Evolutionary conservation across 345 rosid genomes (phyloP), one percentile per base, ranked within the genome.

Genomic region (Populus alba): DNA sequence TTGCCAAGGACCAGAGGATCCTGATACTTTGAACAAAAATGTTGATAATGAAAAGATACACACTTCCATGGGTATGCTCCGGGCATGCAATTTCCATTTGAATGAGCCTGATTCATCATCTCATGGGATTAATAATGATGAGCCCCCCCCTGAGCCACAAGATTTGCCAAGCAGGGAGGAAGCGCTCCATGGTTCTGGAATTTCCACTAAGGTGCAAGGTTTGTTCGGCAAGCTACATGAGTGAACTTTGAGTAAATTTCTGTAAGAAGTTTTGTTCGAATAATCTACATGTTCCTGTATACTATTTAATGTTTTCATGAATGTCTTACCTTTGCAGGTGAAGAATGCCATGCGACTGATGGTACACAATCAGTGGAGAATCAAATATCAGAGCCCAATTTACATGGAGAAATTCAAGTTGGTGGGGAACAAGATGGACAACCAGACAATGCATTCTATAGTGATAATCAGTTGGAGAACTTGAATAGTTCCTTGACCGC

Each of bases 141-240:
- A 43, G 55, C 45, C 41, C 57, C 59, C 62, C 47, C 37, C 53
- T 16, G 79, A 78, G 35, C 38, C 78, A 55, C 86, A 71, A 53
- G 83, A 53, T 27, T 81, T 59, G 41, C 66, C 81, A 13, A 51
- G 27, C 62, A 79, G 79, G 72, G 74, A 82, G 74, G 81, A 75
- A 23, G 82, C 37, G 35, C 68, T 75, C 35, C 78, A 49, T 70
- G 45, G 73, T 67, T 78, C 66, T 81, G 83, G 74, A 72, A 81
- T 78, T 76, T 74, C 80, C 31, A 35, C 81, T 76, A 82, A 81
- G 82, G 81, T 81, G 79, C 87, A 86, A 89, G 92, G 92, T 89
- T 68, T 77, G 89, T 82, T 79, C 72, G 22, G 71, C 53, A 25
- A 73, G 80, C 78, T 77, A 69, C 43, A 49, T 74, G 51, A 66